Percentiles rank a stretch among this genome's conserved stretches.
Evolutionary conservation across 129 eudicot species (phyloP).

Genomic region (Flaveria ramosissima): DNA sequence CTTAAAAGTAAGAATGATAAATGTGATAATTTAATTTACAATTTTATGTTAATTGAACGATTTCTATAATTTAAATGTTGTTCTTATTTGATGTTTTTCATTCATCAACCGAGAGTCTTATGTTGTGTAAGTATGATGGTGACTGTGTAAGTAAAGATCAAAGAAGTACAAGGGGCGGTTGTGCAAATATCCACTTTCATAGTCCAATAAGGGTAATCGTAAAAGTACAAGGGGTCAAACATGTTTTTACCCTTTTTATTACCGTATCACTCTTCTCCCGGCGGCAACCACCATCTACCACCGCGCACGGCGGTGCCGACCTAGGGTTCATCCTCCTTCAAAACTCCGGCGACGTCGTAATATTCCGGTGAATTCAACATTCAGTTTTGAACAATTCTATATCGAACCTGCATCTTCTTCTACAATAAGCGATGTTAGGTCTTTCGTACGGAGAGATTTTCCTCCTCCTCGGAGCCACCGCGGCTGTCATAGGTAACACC

Average conservation of each 20-base stretch:
- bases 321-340: constrained; percentile 10
- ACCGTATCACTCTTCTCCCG: not conserved
- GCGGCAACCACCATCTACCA: constrained; percentile 20
- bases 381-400: not conserved
- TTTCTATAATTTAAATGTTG: no score
- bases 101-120: no score
- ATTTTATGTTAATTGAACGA: no score
- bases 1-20: no score
- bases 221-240: constrained; percentile 8
- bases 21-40: no score
- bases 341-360: not conserved
- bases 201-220: not conserved
- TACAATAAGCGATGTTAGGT: constrained; percentile 61
- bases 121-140: no score
- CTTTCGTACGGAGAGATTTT: constrained; percentile 84
- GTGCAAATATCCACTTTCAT: not conserved
- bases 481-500: constrained; percentile 69
- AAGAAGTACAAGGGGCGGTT: not conserved
- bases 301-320: constrained; percentile 18
- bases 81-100: no score
- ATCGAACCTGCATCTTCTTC: constrained; percentile 3
- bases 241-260: not conserved
- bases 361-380: no score
- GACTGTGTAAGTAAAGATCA: no score
- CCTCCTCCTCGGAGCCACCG: constrained; percentile 82